These are phyloP conservation scores for Lachnellula subtilissima DNA, from an alignment of 2,329 filamentous ascomycete species.

Conservation along the genomic window DNA sequence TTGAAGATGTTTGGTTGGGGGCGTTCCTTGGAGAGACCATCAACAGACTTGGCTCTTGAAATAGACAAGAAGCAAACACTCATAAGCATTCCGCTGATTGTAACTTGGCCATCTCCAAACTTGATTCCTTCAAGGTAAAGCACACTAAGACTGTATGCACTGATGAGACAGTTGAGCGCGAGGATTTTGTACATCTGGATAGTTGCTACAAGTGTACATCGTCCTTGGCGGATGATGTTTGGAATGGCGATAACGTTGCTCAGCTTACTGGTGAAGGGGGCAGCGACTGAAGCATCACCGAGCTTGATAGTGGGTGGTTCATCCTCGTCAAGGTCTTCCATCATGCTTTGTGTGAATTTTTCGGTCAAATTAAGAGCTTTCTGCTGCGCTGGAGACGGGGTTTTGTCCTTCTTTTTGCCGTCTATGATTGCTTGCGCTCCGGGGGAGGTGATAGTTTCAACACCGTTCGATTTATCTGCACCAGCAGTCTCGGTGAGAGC, in stretches of 20 bases:
- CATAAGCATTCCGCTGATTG: slow-evolving; percentile 99
- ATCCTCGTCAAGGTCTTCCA: slow-evolving; percentile 82
- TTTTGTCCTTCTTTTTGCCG: slow-evolving; percentile 49
- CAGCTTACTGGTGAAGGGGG: slow-evolving; percentile 95
- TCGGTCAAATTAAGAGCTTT: slow-evolving; percentile 78
- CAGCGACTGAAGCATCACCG: slow-evolving; percentile 93
- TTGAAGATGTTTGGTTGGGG: slow-evolving; percentile 99
- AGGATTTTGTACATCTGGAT: slow-evolving; percentile 99
- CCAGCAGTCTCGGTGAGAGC: slow-evolving; percentile 45
- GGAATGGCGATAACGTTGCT: slow-evolving; percentile 95
- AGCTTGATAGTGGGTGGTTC: slow-evolving; percentile 96
- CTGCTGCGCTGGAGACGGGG: slow-evolving; percentile 58
- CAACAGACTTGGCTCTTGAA: slow-evolving; percentile 93
- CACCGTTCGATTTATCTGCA: slow-evolving; percentile 46
- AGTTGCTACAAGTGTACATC: slow-evolving; percentile 94
- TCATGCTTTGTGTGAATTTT: slow-evolving; percentile 78
- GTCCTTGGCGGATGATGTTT: slow-evolving; percentile 96
- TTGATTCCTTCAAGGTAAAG: slow-evolving; percentile 98
- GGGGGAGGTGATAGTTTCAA: slow-evolving; percentile 63
- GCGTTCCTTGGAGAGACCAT: slow-evolving; percentile 91
- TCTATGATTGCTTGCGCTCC: slow-evolving; percentile 56
- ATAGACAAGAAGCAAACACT: slow-evolving; percentile 98
- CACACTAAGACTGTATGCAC: slow-evolving; percentile 93
- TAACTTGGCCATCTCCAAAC: slow-evolving; percentile 96
- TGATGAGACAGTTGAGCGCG: slow-evolving; percentile 95